These are phyloP conservation scores for Kodamaea suecica DNA, from an alignment of 1,139 yeast species.

Conservation along the genomic window DNA sequence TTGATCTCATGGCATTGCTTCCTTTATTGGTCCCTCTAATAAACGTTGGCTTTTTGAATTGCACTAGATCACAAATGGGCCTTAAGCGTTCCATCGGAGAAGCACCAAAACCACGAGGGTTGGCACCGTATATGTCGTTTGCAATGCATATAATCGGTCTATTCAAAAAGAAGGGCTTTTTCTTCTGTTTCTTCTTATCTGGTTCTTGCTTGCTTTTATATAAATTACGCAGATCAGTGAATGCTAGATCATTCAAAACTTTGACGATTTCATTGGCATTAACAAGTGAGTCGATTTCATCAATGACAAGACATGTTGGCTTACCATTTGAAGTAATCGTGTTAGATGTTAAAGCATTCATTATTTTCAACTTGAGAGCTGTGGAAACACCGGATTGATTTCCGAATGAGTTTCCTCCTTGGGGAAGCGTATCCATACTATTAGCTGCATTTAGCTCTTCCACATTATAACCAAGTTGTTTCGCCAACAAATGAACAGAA, in stretches of 20 bases:
- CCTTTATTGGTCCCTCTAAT: constrained; percentile 35
- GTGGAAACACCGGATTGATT: constrained; percentile 22
- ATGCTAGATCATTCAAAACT: constrained; percentile 58
- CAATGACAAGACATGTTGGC: constrained; percentile 81
- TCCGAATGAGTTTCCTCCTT: constrained; percentile 30
- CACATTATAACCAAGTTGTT: constrained; percentile 75
- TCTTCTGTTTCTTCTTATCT: constrained; percentile 22
- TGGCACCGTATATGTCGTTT: constrained; percentile 74
- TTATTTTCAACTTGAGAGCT: constrained; percentile 50
- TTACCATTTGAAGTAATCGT: constrained; percentile 51
- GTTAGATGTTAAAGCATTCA: constrained; percentile 66
- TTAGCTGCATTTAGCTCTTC: constrained; percentile 92
- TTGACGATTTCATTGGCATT: constrained; percentile 73
- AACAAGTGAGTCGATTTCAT: constrained; percentile 88
- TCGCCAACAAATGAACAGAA: constrained; percentile 79
- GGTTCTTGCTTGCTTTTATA: constrained; percentile 20
- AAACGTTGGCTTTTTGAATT: constrained; percentile 57
- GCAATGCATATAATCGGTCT: constrained; percentile 93
- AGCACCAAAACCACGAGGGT: constrained; percentile 20
- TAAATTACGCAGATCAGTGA: constrained; percentile 55
- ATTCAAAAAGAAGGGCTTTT: constrained; percentile 43
- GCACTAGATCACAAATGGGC: constrained; percentile 66
- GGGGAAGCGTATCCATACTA: constrained; percentile 40
- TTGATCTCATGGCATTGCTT: constrained; percentile 38
- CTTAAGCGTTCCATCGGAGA: constrained; percentile 67